Base-by-base conservation (phyloP, 2,329 filamentous ascomycete species). In the Magnaporthiopsis incrustans region DNA sequence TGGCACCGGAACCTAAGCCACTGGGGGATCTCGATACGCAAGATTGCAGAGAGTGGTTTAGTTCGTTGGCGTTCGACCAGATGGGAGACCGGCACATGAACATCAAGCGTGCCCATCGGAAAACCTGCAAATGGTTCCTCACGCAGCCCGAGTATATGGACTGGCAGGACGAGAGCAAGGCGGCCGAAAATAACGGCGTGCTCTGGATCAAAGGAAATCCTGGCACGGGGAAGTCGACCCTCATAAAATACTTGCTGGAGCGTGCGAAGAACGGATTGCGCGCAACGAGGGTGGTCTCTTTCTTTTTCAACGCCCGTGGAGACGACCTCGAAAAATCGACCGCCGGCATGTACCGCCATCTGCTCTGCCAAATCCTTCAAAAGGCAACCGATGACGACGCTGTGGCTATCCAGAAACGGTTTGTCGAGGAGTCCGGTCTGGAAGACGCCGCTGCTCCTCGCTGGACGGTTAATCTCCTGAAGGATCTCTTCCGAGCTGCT, bases 291-390 rank as follows among this genome's bases (percentile, higher is more conserved):
- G 63, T 70, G 11, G 65, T 72, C 7, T 71, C 70, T 0, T 82
- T 81, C 68, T 83, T 82, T 72, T 83, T 83, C 73, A 78, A 81
- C 64, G 79, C 79, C 0, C 70, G 79, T 59, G 79, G 80, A 0
- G 69, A 70, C 0, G 63, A 71, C 6, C 69, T 79, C 22, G 79
- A 83, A 65, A 81, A 75, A 66, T 75, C 78, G 0, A 74, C 73
- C 0, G 32, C 67, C 0, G 81, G 82, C 4, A 74, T 84, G 67
- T 82, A 82, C 67, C 76, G 80, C 15, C 78, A 79, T 1, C 68
- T 84, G 12, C 66, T 84, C 1, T 67, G 71, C 12, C 80, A 84
- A 65, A 68, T 84, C 1, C 68, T 83, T 0, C 62, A 72, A 1
- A 68, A 68, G 27, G 33, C 67, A 2, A 69, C 71, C 0, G 68